Conservation (phyloP, 2,329 filamentous ascomycete species). For the Pseudogymnoascus sp. region DNA sequence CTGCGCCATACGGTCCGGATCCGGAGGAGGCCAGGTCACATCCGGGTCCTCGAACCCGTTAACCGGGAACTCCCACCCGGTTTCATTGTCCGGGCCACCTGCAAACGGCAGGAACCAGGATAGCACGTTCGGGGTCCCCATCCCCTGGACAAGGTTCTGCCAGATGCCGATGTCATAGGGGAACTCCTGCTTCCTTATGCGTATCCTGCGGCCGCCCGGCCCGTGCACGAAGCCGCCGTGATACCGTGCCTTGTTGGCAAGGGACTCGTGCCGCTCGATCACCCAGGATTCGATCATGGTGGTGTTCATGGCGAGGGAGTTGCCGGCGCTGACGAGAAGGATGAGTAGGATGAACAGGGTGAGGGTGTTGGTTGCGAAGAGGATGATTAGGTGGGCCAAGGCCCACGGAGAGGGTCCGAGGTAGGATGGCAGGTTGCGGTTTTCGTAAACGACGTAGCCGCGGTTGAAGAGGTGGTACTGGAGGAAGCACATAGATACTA, state of each 20-base stretch:
- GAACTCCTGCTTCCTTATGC: slow-evolving; percentile 61
- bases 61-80: slow-evolving; percentile 56
- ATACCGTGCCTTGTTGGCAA: slow-evolving; percentile 40
- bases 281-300: slow-evolving; percentile 81
- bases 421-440: slow-evolving; percentile 62
- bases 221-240: slow-evolving; percentile 31
- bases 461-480: slow-evolving; percentile 53
- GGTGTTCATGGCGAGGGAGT: slow-evolving; percentile 57
- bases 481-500: slow-evolving; percentile 54
- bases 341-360: slow-evolving; percentile 55
- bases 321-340: slow-evolving; percentile 54
- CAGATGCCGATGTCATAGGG: slow-evolving; percentile 75
- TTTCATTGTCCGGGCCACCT: slow-evolving; percentile 19
- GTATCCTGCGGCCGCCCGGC: slow-evolving; percentile 42
- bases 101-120: slow-evolving; percentile 62
- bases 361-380: slow-evolving; percentile 49
- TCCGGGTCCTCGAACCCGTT: slow-evolving; percentile 66
- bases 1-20: slow-evolving; percentile 49
- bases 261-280: slow-evolving; percentile 52
- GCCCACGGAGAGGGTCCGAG: slow-evolving; percentile 57
- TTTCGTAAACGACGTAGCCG: slow-evolving; percentile 51
- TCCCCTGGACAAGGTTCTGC: slow-evolving; percentile 64
- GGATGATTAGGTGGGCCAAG: slow-evolving; percentile 52
- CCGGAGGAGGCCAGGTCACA: slow-evolving; percentile 54
- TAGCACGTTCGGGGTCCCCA: slow-evolving; percentile 60